A percentile compares a stretch with the other conserved stretches of the same genome.
phyloP scores from a whole-genome alignment of 306 rosid genomes.

The Dalbergia oliveri region DNA sequence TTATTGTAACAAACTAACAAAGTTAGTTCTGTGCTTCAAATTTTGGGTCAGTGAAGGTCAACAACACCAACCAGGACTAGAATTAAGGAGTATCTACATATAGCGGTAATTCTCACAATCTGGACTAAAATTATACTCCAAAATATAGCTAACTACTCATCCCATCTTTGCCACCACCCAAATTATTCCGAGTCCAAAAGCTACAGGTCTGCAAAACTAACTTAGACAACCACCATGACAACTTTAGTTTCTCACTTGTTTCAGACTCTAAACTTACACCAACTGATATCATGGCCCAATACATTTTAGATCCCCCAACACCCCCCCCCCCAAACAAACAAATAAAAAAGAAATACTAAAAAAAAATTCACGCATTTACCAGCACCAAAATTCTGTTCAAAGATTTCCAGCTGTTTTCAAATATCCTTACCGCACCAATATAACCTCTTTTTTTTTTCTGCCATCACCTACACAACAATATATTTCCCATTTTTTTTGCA shows the following conservation, averaged over 20 bases:
- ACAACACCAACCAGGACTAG: background rate
- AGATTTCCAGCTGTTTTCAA: conserved; percentile 16
- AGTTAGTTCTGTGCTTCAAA: background rate
- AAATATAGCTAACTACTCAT: background rate
- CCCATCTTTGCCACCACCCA: conserved; percentile 6
- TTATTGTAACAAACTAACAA: background rate
- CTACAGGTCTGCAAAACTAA: background rate
- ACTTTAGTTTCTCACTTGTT: background rate
- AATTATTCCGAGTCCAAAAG: background rate
- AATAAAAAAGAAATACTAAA: no score
- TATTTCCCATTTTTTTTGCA: background rate
- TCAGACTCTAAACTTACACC: background rate
- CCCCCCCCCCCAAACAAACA: no score
- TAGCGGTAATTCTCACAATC: conserved; percentile 11
- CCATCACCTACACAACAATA: background rate
- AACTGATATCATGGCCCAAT: background rate
- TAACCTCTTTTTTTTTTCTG: background rate
- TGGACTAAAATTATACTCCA: background rate
- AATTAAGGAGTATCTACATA: conserved; percentile 12
- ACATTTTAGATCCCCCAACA: background rate
- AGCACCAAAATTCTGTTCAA: background rate
- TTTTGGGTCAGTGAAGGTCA: conserved; percentile 21
- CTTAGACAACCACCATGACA: conserved; percentile 1
- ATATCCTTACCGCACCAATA: background rate
- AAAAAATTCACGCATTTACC: background rate